phyloP scores from a whole-genome alignment of 345 rosid genomes.

The Salix caprea region DNA sequence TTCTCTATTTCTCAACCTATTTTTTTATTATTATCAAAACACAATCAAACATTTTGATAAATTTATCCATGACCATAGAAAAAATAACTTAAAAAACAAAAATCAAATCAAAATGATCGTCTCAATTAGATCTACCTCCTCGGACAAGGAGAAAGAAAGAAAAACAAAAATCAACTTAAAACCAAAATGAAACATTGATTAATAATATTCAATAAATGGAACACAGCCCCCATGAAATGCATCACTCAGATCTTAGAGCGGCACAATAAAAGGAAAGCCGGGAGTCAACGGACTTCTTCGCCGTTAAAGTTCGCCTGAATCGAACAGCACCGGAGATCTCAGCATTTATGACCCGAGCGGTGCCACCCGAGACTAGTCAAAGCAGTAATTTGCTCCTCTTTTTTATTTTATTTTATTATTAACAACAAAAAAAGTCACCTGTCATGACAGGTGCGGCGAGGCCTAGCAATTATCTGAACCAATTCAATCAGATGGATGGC shows the following conservation, averaged over 20 bases:
- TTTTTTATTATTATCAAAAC: too few relatives aligned
- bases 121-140: too few relatives aligned
- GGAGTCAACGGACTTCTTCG: too few relatives aligned
- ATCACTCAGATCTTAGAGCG: neutral
- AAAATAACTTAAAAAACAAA: too few relatives aligned
- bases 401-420: neutral
- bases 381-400: neutral
- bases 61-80: too few relatives aligned
- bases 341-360: neutral
- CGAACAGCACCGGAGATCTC: conserved; percentile 7
- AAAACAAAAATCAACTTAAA: too few relatives aligned
- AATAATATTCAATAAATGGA: neutral
- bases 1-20: too few relatives aligned
- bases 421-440: neutral
- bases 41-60: too few relatives aligned
- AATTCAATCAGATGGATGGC: neutral
- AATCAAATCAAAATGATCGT: too few relatives aligned
- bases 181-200: neutral
- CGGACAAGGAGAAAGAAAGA: too few relatives aligned
- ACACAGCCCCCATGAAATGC: neutral
- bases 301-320: neutral
- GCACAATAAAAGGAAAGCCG: neutral
- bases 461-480: neutral
- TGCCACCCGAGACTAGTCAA: conserved; percentile 2
- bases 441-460: neutral